Evolutionary conservation across 2,329 filamentous ascomycete species (phyloP), one percentile per base, ranked within the genome.

Genomic region (Xylaria sp.): DNA sequence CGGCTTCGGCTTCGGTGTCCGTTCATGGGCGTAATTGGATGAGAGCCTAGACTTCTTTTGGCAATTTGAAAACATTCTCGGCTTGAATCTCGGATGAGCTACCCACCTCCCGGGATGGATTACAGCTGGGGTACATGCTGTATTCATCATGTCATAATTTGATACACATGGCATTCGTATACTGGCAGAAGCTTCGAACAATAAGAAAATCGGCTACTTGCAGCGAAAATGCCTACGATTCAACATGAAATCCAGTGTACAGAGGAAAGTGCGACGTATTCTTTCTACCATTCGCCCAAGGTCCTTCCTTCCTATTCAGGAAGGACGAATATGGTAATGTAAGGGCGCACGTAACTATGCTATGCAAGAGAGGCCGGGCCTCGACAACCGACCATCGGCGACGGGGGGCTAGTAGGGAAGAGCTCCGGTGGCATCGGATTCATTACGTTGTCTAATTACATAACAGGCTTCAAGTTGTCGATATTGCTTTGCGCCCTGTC

Each of bases 1-100:
- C 48, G 41, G 61, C 62, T 50, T 59, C 65, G 60, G 65, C 60
- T 63, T 53, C 66, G 61, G 46, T 39, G 4, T 58, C 13, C 25
- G 36, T 6, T 20, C n/a, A 1, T 13, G 28, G 30, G 34, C 5
- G 36, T 5, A 15, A n/a, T 7, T 41, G 6, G 9, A 52, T 18
- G 28, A 18, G 30, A 41, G 7, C 4, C 43, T 52, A 64, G 18
- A 8, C 30, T 34, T 32, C 8, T 43, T 43, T 25, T 52, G 46
- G 32, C 34, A 32, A 52, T 20, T 43, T 41, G 15, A 20, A 34
- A 41, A 32, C 20, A 23, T 23, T 28, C 28, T 50, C 52, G 39
- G 39, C 23, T 50, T 63, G 20, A 23, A 30, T 48, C 20, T n/a
- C 23, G 41, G 60, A 39, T 28, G 4, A 15, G n/a, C 25, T 28